Base-by-base conservation (phyloP, 2,329 filamentous ascomycete genomes). In the Penicillium sp. region DNA sequence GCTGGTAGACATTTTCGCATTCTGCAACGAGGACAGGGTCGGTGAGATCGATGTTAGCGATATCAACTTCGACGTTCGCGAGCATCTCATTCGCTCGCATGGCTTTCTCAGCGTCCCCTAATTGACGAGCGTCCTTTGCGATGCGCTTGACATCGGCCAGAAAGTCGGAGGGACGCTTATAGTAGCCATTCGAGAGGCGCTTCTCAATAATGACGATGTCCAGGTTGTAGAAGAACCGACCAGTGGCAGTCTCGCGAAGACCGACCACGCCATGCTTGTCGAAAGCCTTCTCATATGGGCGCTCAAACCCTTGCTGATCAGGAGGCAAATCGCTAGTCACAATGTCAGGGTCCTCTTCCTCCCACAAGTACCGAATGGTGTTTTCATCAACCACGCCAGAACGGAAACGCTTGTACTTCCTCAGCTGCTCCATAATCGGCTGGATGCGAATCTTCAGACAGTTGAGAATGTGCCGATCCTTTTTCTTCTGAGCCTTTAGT, bases 341-440 rank as follows among this genome's bases (percentile, higher is more conserved):
- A 46, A 81, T 73, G 26, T 79, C 84, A 9, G 91, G 90, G 60
- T 96, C 86, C 34, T 86, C 82, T 69, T 97, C 93, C 26, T 90
- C 85, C 65, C 90, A 89, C 1, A 97, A 79, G 69, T 97, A 96
- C 18, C 85, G 80, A 53, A 95, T 90, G 58, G 86, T 82, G 10
- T 74, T 72, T 47, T 89, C 85, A 2, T 89, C 84, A 55, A 99
- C 87, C 39, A 90, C 84, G 1, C 90, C 87, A 50, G 85, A 85
- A 55, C 91, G 83, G 74, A 97, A 97, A 61, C 90, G 90, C 68
- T 87, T 89, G 75, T 96, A 95, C 68, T 88, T 91, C 70, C 95
- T 94, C 68, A 99, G 90, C 73, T 96, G 90, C 62, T 99, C 93
- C 91, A 99, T 96, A 61, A 97, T 90, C 2, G 90, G 90, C 71